Evolutionary conservation across 805 yeast species (phyloP).

Genomic region (Debaryomyces hansenii): DNA sequence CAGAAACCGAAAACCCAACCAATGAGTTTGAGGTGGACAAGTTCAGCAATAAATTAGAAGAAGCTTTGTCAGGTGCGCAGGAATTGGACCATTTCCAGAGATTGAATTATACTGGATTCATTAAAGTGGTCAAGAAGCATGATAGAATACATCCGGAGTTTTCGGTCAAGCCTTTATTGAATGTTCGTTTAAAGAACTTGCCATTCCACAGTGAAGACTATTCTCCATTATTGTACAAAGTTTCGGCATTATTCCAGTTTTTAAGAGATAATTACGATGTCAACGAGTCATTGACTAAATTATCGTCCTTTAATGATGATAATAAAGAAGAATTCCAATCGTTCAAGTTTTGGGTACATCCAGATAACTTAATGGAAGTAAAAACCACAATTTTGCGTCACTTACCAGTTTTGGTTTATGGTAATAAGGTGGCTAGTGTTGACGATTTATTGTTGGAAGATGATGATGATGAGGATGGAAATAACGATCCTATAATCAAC

Average conservation of each 20-base stretch:
- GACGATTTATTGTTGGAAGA: conserved; percentile 48
- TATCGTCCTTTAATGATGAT: conserved; percentile 48
- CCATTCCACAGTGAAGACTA: conserved; percentile 96
- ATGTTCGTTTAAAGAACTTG: conserved; percentile 80
- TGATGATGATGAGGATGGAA: conserved; percentile 20
- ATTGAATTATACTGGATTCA: conserved; percentile 90
- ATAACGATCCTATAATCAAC: conserved; percentile 68
- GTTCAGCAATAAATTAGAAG: conserved; percentile 73
- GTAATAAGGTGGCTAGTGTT: conserved; percentile 48
- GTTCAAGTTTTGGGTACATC: conserved; percentile 93
- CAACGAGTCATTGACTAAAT: conserved; percentile 47
- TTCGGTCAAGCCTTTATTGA: conserved; percentile 86
- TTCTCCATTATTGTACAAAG: conserved; percentile 82
- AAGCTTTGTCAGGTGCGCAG: conserved; percentile 69
- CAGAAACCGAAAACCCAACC: conserved; percentile 44
- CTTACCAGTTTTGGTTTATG: conserved; percentile 85
- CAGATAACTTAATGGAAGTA: conserved; percentile 92
- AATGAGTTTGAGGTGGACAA: conserved; percentile 52
- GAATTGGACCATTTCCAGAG: conserved; percentile 89
- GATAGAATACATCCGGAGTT: conserved; percentile 86
- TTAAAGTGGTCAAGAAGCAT: conserved; percentile 93
- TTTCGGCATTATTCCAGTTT: conserved; percentile 77
- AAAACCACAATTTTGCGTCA: conserved; percentile 93
- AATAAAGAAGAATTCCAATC: conserved; percentile 51
- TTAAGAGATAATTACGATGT: conserved; percentile 70